These are phyloP conservation scores for Pseudoperonospora humuli DNA, from an alignment of 352 stramenopile species.

Conservation along the genomic window DNA sequence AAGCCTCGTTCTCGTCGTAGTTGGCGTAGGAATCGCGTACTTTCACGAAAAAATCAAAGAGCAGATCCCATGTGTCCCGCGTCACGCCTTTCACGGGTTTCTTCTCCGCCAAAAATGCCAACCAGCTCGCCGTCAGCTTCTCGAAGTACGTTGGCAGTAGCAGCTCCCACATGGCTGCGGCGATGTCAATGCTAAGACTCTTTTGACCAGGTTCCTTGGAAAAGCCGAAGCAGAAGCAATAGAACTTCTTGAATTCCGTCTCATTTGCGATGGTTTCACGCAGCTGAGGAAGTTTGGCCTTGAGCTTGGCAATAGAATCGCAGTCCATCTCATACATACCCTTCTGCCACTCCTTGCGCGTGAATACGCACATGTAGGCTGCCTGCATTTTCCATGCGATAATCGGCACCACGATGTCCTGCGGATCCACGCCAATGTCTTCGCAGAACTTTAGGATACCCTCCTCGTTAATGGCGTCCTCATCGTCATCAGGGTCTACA, in stretches of 20 bases:
- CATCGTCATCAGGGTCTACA: slow-evolving; percentile 39
- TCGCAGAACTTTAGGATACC: slow-evolving; percentile 77
- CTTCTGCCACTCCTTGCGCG: slow-evolving; percentile 70
- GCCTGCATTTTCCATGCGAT: slow-evolving; percentile 86
- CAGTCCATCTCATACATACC: slow-evolving; percentile 75
- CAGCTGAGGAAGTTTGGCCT: slow-evolving; percentile 45
- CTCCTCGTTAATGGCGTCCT: slow-evolving; percentile 64
- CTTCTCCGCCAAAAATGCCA: slow-evolving; percentile 68
- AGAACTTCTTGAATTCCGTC: slow-evolving; percentile 71
- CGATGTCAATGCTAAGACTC: slow-evolving; percentile 80
- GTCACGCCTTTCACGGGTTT: slow-evolving; percentile 77
- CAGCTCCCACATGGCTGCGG: slow-evolving; percentile 82
- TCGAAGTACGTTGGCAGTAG: slow-evolving; percentile 56
- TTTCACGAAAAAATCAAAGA: slow-evolving; percentile 83
- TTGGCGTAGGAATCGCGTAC: slow-evolving; percentile 68
- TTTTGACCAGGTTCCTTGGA: slow-evolving; percentile 86
- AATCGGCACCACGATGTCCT: slow-evolving; percentile 72
- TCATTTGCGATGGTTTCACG: slow-evolving; percentile 49
- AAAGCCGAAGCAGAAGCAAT: slow-evolving; percentile 84
- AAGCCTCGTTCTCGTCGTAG: slow-evolving; percentile 87
- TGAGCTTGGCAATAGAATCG: slow-evolving; percentile 58
- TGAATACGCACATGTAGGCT: slow-evolving; percentile 80
- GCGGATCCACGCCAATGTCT: slow-evolving; percentile 66
- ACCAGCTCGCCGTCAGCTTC: slow-evolving; percentile 61
- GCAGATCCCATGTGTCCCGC: slow-evolving; percentile 80